These are phyloP conservation scores for Penicilliopsis zonata DNA, from an alignment of 495 filamentous ascomycete species.

Conservation along the genomic window DNA sequence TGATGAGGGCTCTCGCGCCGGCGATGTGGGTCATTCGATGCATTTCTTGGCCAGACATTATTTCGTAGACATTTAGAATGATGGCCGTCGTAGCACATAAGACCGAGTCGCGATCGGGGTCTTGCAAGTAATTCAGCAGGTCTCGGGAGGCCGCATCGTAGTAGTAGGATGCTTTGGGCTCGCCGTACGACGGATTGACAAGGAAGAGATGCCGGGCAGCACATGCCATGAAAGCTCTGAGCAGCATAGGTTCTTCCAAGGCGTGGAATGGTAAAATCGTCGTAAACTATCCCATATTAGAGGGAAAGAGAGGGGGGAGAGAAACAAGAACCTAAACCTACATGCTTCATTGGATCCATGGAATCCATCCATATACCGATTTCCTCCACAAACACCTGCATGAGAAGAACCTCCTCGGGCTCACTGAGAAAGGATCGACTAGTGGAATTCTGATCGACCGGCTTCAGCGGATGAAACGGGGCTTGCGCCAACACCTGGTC, in stretches of 20 bases:
- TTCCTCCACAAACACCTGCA: conserved; percentile 87
- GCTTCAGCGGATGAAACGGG: conserved; percentile 18
- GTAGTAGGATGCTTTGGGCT: conserved; percentile 69
- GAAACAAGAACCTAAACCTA: conserved; percentile 18
- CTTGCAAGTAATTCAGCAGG: conserved; percentile 60
- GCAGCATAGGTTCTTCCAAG: conserved; percentile 75
- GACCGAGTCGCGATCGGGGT: conserved; percentile 70
- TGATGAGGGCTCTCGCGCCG: conserved; percentile 76
- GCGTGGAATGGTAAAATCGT: conserved; percentile 70
- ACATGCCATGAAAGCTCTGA: conserved; percentile 84
- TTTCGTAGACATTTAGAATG: conserved; percentile 83
- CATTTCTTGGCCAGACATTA: conserved; percentile 67
- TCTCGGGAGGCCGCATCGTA: conserved; percentile 71
- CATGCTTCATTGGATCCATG: conserved; percentile 76
- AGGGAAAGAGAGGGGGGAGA: background rate
- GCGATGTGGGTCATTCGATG: conserved; percentile 81
- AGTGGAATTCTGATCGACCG: conserved; percentile 6
- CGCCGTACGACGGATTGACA: conserved; percentile 55
- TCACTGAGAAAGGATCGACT: conserved; percentile 48
- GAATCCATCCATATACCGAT: conserved; percentile 93
- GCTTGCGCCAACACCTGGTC: conserved; percentile 11
- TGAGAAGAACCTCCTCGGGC: conserved; percentile 67
- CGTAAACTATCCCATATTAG: conserved; percentile 48
- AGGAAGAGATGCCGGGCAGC: conserved; percentile 70
- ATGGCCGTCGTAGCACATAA: conserved; percentile 85